Evolutionary conservation across 495 filamentous ascomycete species (phyloP), one percentile per base, ranked within the genome.

Genomic region (Haplographium delicatum): DNA sequence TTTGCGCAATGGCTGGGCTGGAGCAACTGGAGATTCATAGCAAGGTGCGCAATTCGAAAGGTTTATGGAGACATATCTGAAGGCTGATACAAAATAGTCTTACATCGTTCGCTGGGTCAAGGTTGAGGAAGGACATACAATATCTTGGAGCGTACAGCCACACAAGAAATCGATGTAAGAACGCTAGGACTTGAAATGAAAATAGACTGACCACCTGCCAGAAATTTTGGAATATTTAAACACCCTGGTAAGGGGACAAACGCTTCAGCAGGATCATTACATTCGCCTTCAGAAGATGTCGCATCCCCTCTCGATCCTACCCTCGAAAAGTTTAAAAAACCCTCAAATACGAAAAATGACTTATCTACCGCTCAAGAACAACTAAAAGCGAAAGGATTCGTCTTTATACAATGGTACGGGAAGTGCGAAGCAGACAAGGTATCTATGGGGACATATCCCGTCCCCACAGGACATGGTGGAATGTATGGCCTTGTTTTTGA

Each of bases 401-500:
- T 90, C 48, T 76, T 78, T 27, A 85, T 96, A 53, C 82, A 83
- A 62, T 97, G 93, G 93, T 68, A 84, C 54, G 93, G 93, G 13
- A 94, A 89, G 68, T 96, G 89, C 68, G 91, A 97, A 65, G 89
- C 93, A 23, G 91, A 97, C 70, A 91, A 88, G 70, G 89, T 95
- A n/a, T 83, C 88, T 9, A 85, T 89, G 63, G 93, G 93, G 0
- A 93, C 85, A 13, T 88, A 89, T 65, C 82, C 94, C 63, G 89
- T 96, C 13, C 66, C 71, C 3, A 59, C 66, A 31, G 78, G 75
- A 11, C 81, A 88, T 45, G 88, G 86, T 2, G 93, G 91, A 49
- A 96, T 96, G 81, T 98, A 94, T 66, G 93, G 89, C 25, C 74
- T 98, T 47, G 88, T 97, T 22, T 96, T 98, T 63, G 93, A 98